These are phyloP conservation scores for Stellera chamaejasme DNA, from an alignment of 345 rosid genomes.

Conservation along the genomic window DNA sequence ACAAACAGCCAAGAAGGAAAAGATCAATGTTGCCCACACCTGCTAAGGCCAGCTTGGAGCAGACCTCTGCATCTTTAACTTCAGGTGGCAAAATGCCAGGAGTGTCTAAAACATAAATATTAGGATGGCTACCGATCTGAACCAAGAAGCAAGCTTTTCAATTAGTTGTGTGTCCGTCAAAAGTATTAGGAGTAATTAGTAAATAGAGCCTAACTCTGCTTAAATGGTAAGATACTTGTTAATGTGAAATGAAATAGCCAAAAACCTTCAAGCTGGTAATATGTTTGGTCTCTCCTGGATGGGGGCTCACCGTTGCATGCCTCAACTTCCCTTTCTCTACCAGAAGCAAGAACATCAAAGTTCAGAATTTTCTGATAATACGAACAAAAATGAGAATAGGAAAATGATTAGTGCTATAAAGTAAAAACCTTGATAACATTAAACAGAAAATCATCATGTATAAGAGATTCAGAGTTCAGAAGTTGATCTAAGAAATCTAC, in stretches of 20 bases:
- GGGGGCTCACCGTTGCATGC: slow-evolving; percentile 59
- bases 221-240: not conserved
- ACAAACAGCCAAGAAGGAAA: not conserved
- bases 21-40: slow-evolving; percentile 28
- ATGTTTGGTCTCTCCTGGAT: slow-evolving; percentile 83
- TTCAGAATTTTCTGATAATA: not conserved
- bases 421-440: not conserved
- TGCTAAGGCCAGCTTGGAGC: slow-evolving; percentile 74
- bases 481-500: slow-evolving; percentile 1
- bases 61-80: slow-evolving; percentile 41
- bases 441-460: not conserved
- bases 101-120: slow-evolving; percentile 66
- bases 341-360: not conserved
- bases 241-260: not conserved
- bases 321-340: slow-evolving; percentile 78
- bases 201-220: not conserved
- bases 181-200: not conserved
- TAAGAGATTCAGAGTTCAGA: not conserved
- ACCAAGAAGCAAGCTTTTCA: slow-evolving; percentile 1
- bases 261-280: slow-evolving; percentile 80
- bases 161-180: no score
- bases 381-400: not conserved
- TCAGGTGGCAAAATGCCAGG: slow-evolving; percentile 71
- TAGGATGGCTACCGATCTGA: slow-evolving; percentile 85
- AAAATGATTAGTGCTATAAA: not conserved